Evolutionary conservation across 495 filamentous ascomycete species (phyloP), one percentile per base, ranked within the genome.

Genomic region (Apiosordaria backusii): DNA sequence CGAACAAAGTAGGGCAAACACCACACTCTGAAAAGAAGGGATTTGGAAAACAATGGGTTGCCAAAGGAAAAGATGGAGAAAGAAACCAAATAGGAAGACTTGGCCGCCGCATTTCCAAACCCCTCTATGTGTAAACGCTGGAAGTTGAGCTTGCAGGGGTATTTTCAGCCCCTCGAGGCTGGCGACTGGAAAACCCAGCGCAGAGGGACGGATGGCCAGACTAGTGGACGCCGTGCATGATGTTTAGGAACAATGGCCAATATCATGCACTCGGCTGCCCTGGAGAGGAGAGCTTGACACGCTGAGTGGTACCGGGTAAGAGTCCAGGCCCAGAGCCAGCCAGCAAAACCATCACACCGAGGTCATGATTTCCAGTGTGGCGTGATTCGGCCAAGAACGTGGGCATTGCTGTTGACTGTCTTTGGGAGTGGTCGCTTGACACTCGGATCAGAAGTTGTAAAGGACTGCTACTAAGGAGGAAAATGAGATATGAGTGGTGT

Each of bases 131-230:
- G 16, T 45, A 21, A 59, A 59, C 21, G 26, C 23, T 23, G 26
- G 9, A 59, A 10, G 23, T 59, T 9, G 16, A 59, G 24, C 16
- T 24, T 21, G 19, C 66, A 67, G 66, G 66, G 66, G 61, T 45
- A 25, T 4, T 10, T 60, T 64, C 66, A 67, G 66, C 66, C 66
- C 52, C 65, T 60, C 60, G 60, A 63, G 55, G 61, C 60, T 52
- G 52, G 7, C 18, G 10, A 9, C 54, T 9, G 7, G 27, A 50
- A 57, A 26, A 24, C 5, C 55, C 45, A 50, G 55, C 60, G 53
- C 27, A 59, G 45, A 23, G 29, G 23, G 35, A 53, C 23, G 24
- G 26, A 27, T 59, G 26, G 13, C 4, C 35, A 35, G 53, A 55
- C 55, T 67, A 63, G 61, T 60, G 66, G 35, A 4, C 25, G 61